Base-by-base conservation (phyloP, 345 rosid species). In the Gossypium mustelinum region DNA sequence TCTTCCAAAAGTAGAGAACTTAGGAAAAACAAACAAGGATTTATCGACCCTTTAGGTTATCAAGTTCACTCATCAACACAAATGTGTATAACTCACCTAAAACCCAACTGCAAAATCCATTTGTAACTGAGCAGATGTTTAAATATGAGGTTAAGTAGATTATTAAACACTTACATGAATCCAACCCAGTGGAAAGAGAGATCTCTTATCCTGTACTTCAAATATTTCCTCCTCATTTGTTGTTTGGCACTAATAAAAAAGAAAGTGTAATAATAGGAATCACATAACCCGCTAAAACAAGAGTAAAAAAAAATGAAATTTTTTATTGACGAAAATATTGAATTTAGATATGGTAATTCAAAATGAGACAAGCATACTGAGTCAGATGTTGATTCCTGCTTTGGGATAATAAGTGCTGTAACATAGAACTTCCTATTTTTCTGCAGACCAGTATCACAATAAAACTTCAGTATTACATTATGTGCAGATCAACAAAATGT, bases 201-300 rank as follows among this genome's bases (percentile, higher is more conserved):
- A 92, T 80, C 63, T 88, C 73, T 87, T 95, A 82, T 92, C 99
- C 82, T 95, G 99, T 78, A 86, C 97, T 86, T 92, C 99, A 85
- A 95, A 95, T 85, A 92, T 92, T 72, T 95, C 99, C 80, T 95
- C 99, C 85, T 95, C 99, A 79, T 92, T 92, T 82, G 97, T 95
- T 17, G 98, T 75, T 79, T 92, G 98, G 80, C 99, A 95, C 97
- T 95, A 86, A 25, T 45, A 8, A 79, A 34, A 34, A 82, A 79
- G 74, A 4, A 22, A 44, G 2, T 9, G 59, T 0, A 24, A 48
- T 68, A 44, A 45, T 25, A 50, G 55, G 34, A 75, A n/a, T 66
- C 61, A 54, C 27, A 41, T 34, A 74, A 77, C 16, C 41, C 14
- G 2, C 22, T 50, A 68, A 24, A 68, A 68, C 1, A 50, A 50